A percentile compares a stretch with the other conserved stretches of the same genome.
Conservation (phyloP, 192 early-diverging fungal genomes). For the Coemansia sp. region DNA sequence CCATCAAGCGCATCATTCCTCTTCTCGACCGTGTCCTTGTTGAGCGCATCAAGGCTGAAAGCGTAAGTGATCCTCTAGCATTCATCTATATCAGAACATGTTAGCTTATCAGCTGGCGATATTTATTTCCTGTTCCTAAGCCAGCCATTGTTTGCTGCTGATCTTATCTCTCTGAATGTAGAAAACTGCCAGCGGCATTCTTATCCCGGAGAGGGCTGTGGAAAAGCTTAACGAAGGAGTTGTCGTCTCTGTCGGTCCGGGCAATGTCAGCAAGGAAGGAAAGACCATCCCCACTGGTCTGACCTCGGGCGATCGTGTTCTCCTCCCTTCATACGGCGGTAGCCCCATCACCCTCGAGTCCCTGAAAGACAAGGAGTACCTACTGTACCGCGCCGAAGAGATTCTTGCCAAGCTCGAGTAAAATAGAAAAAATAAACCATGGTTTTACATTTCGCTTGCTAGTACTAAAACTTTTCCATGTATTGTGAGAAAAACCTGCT, state of each 20-base stretch:
- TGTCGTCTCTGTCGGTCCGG: constrained; percentile 93
- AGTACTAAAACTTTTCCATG: too few relatives aligned
- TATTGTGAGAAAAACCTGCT: too few relatives aligned
- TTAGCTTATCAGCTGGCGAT: too few relatives aligned
- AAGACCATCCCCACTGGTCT: constrained; percentile 77
- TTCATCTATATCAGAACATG: too few relatives aligned
- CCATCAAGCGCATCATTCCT: constrained; percentile 86
- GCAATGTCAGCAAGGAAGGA: constrained; percentile 83
- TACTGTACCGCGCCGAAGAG: constrained; percentile 91
- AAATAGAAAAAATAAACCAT: background rate
- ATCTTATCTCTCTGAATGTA: constrained; percentile 35
- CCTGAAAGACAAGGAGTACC: constrained; percentile 75
- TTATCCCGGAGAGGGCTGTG: constrained; percentile 98
- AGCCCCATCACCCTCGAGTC: constrained; percentile 84
- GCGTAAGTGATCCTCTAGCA: constrained; percentile 37
- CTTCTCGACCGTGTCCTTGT: constrained; percentile 98
- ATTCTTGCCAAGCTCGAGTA: constrained; percentile 88
- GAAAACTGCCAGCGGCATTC: constrained; percentile 94
- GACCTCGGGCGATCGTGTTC: constrained; percentile 89
- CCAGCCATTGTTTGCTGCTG: background rate
- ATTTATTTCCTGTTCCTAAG: too few relatives aligned
- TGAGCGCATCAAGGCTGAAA: constrained; percentile 90
- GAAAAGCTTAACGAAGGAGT: constrained; percentile 95
- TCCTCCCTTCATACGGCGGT: constrained; percentile 96
- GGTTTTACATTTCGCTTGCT: background rate